phyloP scores from a whole-genome alignment of 805 yeast genomes.

The Cyberlindnera samutprakarnensis region DNA sequence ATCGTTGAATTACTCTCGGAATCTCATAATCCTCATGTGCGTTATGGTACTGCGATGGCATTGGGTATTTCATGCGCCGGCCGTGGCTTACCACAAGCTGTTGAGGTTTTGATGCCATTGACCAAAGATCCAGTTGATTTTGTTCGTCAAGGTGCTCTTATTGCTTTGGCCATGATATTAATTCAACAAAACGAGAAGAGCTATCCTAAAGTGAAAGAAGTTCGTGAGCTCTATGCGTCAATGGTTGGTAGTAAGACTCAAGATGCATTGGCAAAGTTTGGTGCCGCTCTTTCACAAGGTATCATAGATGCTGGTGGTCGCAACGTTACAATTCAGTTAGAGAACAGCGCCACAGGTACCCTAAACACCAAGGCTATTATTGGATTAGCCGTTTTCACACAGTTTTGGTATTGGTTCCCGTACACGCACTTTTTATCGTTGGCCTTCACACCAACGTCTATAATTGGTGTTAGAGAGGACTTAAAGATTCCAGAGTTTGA shows the following conservation, averaged over 20 bases:
- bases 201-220: conserved; percentile 69
- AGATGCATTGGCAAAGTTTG: conserved; percentile 95
- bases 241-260: conserved; percentile 85
- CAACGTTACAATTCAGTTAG: conserved; percentile 89
- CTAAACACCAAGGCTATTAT: conserved; percentile 87
- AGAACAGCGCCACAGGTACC: conserved; percentile 82
- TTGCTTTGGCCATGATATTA: conserved; percentile 85
- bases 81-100: conserved; percentile 77
- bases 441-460: conserved; percentile 87
- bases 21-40: conserved; percentile 95
- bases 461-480: conserved; percentile 80
- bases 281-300: conserved; percentile 96
- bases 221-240: conserved; percentile 66
- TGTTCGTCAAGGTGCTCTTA: conserved; percentile 95
- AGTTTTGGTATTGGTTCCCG: conserved; percentile 99
- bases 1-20: conserved; percentile 89
- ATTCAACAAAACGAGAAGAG: conserved; percentile 82
- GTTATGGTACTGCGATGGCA: conserved; percentile 97
- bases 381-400: conserved; percentile 83
- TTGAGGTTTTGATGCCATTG: conserved; percentile 88
- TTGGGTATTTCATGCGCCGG: conserved; percentile 97
- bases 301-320: conserved; percentile 98
- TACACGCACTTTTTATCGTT: conserved; percentile 86
- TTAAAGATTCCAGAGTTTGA: conserved; percentile 80
- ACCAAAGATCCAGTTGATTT: conserved; percentile 92